phyloP scores from a whole-genome alignment of 208 protist genomes.

The Leishmania lainsoni region DNA sequence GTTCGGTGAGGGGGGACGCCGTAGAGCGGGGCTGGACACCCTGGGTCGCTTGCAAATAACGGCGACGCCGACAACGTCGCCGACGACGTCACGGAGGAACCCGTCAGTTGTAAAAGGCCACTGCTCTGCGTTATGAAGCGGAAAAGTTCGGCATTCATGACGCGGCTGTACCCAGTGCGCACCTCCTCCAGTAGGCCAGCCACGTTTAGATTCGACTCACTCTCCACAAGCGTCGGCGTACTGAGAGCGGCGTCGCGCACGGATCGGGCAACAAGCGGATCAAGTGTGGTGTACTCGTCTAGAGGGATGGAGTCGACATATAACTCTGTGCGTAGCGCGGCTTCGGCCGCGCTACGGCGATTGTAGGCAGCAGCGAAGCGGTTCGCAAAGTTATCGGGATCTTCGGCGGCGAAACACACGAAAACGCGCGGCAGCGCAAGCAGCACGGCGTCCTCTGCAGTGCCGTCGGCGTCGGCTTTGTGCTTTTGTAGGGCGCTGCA shows the following conservation, averaged over 20 bases:
- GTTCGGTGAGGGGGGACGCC: slow-evolving; percentile 47
- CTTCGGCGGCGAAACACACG: slow-evolving; percentile 93
- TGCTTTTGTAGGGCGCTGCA: neutral
- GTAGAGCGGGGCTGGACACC: slow-evolving; percentile 36
- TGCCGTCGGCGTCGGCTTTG: neutral
- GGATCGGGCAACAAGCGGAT: slow-evolving; percentile 59
- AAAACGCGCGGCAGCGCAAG: slow-evolving; percentile 73
- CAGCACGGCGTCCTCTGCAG: neutral
- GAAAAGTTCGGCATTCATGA: slow-evolving; percentile 90
- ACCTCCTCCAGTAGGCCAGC: slow-evolving; percentile 77
- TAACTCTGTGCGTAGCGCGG: slow-evolving; percentile 82
- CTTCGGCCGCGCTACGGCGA: slow-evolving; percentile 72
- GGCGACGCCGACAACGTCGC: slow-evolving; percentile 15
- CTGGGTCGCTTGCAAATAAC: slow-evolving; percentile 28
- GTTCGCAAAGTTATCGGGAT: slow-evolving; percentile 88
- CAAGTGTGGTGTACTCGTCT: slow-evolving; percentile 87
- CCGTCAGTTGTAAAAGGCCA: slow-evolving; percentile 50
- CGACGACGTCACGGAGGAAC: slow-evolving; percentile 7
- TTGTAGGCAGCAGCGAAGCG: slow-evolving; percentile 87
- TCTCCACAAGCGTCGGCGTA: slow-evolving; percentile 72
- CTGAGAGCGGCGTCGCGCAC: slow-evolving; percentile 72
- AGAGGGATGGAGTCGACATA: slow-evolving; percentile 95
- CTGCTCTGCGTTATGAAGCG: slow-evolving; percentile 59
- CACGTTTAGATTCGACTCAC: slow-evolving; percentile 75
- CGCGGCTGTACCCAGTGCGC: slow-evolving; percentile 83